A percentile compares a stretch with the other conserved stretches of the same genome.
phyloP scores from a whole-genome alignment of 106 monocot species.

The Acorus calamus region DNA sequence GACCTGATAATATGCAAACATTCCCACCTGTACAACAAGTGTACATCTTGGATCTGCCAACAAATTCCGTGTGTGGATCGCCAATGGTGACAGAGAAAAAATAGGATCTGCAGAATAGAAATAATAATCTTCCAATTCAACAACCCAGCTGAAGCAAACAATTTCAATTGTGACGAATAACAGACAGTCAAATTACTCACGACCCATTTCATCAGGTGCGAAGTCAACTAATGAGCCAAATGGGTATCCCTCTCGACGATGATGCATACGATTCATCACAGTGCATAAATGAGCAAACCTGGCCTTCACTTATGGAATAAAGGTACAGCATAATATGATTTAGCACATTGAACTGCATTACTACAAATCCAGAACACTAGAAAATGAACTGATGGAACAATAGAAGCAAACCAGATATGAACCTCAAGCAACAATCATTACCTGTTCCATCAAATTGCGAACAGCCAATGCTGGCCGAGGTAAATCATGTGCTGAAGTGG shows the following conservation, averaged over 20 bases:
- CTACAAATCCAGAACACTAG: not conserved
- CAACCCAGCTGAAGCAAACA: not conserved
- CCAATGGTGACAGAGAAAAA: slow-evolving; percentile 87
- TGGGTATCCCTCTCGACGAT: slow-evolving; percentile 79
- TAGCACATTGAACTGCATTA: not conserved
- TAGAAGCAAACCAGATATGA: not conserved
- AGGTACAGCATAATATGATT: not conserved
- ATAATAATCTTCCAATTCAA: not conserved
- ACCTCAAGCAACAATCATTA: slow-evolving; percentile 8
- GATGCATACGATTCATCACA: slow-evolving; percentile 92
- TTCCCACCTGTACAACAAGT: slow-evolving; percentile 84
- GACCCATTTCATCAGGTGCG: slow-evolving; percentile 76
- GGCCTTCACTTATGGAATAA: slow-evolving; percentile 34
- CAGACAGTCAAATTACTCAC: slow-evolving; percentile 32
- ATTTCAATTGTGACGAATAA: not conserved
- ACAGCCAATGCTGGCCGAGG: slow-evolving; percentile 93
- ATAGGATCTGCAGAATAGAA: slow-evolving; percentile 60
- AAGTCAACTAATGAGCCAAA: slow-evolving; percentile 98
- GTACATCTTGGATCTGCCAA: slow-evolving; percentile 91
- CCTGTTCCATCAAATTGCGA: slow-evolving; percentile 97
- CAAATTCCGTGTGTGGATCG: slow-evolving; percentile 91
- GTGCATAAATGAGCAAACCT: slow-evolving; percentile 93
- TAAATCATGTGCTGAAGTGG: slow-evolving; percentile 85
- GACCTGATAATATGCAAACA: not conserved
- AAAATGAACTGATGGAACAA: not conserved